Conservation (phyloP, 371 early-diverging fungal species). For the Dipsacomyces acuminosporus region DNA sequence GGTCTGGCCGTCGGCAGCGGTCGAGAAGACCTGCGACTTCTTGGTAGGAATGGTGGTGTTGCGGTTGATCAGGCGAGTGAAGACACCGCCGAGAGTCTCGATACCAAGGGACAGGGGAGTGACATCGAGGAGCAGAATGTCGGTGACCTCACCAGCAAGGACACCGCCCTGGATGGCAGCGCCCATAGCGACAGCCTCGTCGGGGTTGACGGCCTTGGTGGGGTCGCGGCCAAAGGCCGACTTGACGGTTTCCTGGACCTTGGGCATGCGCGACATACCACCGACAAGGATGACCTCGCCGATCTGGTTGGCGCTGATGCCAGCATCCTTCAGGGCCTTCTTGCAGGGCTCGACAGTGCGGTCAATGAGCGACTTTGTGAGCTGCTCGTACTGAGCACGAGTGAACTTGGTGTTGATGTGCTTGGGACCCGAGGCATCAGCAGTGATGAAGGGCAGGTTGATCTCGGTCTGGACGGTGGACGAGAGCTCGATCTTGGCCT, state of each 20-base stretch:
- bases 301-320: slow-evolving; percentile 72
- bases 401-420: slow-evolving; percentile 93
- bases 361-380: slow-evolving; percentile 77
- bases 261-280: slow-evolving; percentile 99
- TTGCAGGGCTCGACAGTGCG: slow-evolving; percentile 93
- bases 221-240: slow-evolving; percentile 87
- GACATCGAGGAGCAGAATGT: slow-evolving; percentile 96
- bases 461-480: slow-evolving; percentile 90
- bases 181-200: slow-evolving; percentile 99
- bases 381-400: slow-evolving; percentile 85
- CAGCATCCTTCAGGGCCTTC: slow-evolving; percentile 96
- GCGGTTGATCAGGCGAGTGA: slow-evolving; percentile 95
- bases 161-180: slow-evolving; percentile 99
- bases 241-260: slow-evolving; percentile 92
- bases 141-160: slow-evolving; percentile 90
- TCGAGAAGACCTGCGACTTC: slow-evolving; percentile 99
- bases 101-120: slow-evolving; percentile 98
- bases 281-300: slow-evolving; percentile 98
- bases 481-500: slow-evolving; percentile 98
- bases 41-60: slow-evolving; percentile 99
- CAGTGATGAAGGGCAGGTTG: slow-evolving; percentile 93
- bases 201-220: slow-evolving; percentile 95
- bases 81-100: slow-evolving; percentile 95
- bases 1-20: slow-evolving; percentile 99
- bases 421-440: slow-evolving; percentile 89